These are phyloP conservation scores for Nidula microcarpa DNA, from an alignment of 768 basidiomycete species.

Conservation along the genomic window DNA sequence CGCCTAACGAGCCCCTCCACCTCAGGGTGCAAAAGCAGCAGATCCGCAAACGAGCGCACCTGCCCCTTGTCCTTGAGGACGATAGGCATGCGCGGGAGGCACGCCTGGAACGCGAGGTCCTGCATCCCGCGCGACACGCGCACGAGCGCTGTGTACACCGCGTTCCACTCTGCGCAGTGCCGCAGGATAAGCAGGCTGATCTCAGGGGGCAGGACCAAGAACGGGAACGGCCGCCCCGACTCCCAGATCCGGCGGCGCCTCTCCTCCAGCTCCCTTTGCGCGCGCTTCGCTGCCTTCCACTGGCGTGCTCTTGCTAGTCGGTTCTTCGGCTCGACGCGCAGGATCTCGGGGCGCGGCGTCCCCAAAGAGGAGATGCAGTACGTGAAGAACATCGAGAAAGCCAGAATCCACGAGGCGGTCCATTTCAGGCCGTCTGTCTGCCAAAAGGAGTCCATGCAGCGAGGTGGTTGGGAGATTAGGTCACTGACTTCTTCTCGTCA, in stretches of 20 bases:
- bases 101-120: slow-evolving; percentile 24
- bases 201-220: slow-evolving; percentile 27
- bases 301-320: slow-evolving; percentile 15
- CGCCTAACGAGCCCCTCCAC: not conserved
- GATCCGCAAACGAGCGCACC: slow-evolving; percentile 22
- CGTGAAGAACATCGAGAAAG: slow-evolving; percentile 17
- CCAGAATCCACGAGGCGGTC: slow-evolving; percentile 17
- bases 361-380: slow-evolving; percentile 14
- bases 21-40: slow-evolving; percentile 8
- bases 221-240: slow-evolving; percentile 13
- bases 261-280: slow-evolving; percentile 15
- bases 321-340: slow-evolving; percentile 6
- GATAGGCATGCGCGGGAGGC: slow-evolving; percentile 29
- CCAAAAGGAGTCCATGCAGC: not conserved
- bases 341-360: not conserved
- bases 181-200: slow-evolving; percentile 24
- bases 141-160: slow-evolving; percentile 26
- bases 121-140: slow-evolving; percentile 27
- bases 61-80: slow-evolving; percentile 25
- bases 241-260: slow-evolving; percentile 11
- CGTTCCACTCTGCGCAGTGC: slow-evolving; percentile 21
- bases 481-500: too few relatives aligned
- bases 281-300: slow-evolving; percentile 13
- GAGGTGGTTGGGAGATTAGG: too few relatives aligned
- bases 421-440: slow-evolving; percentile 12